phyloP scores from a whole-genome alignment of 164 flowering plant species.

The Nymphaea thermarum region DNA sequence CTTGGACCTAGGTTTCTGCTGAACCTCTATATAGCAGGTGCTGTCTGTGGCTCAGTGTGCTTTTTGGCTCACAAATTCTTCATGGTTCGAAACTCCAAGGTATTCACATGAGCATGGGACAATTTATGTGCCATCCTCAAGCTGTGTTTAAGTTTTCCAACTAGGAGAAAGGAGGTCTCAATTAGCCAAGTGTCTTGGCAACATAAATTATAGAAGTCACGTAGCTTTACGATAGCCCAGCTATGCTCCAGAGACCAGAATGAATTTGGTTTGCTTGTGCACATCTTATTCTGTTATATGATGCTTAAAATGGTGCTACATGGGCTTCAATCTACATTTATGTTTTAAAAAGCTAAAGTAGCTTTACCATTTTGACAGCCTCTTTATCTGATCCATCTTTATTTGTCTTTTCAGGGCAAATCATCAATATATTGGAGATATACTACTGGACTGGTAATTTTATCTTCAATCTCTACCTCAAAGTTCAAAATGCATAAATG shows the following conservation, averaged over 20 bases:
- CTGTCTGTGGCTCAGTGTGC: conserved; percentile 71
- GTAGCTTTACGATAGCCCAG: too few relatives aligned
- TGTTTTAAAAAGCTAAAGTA: too few relatives aligned
- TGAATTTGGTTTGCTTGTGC: background rate
- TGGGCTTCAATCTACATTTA: too few relatives aligned
- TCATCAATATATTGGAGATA: background rate
- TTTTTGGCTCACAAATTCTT: conserved; percentile 56
- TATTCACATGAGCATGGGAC: conserved; percentile 9
- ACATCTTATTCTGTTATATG: background rate
- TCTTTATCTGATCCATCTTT: background rate
- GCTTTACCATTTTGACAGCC: too few relatives aligned
- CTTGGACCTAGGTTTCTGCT: conserved; percentile 73
- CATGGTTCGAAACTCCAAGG: conserved; percentile 38
- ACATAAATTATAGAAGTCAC: too few relatives aligned
- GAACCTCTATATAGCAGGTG: conserved; percentile 83
- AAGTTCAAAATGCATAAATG: too few relatives aligned
- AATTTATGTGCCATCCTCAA: background rate
- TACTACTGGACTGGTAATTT: background rate
- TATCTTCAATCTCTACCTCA: background rate
- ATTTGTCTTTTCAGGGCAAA: background rate
- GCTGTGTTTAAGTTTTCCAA: background rate
- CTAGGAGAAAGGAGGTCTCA: background rate
- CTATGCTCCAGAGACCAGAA: background rate
- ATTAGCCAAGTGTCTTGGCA: background rate
- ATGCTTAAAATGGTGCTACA: too few relatives aligned